Evolutionary conservation across 75 land plant genomes (phyloP).

Genomic region (Isoetes taiwanensis): DNA sequence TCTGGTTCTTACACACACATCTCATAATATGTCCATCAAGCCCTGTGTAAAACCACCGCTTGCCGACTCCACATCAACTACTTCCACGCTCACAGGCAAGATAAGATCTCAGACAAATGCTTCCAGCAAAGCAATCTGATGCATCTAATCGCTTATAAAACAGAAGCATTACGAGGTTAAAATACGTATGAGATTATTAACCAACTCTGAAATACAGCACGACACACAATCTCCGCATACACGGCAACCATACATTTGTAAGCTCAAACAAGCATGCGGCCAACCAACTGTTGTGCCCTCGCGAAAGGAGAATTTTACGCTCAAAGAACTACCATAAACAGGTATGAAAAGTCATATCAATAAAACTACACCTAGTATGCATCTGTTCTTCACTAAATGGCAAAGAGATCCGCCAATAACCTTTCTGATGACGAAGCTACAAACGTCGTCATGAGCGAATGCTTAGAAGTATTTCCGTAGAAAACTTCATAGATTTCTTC

Average conservation of each 20-base stretch:
- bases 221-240: constrained; percentile 80
- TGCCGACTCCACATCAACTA: constrained; percentile 80
- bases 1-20: constrained; percentile 90
- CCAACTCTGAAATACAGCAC: too few relatives aligned
- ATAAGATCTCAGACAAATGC: too few relatives aligned
- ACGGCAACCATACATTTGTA: constrained; percentile 97
- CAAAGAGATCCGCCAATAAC: too few relatives aligned
- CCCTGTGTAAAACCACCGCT: constrained; percentile 57
- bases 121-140: too few relatives aligned
- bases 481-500: constrained; percentile 70
- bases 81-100: too few relatives aligned
- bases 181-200: too few relatives aligned
- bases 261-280: constrained; percentile 73
- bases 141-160: too few relatives aligned
- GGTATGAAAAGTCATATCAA: too few relatives aligned
- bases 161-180: too few relatives aligned
- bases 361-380: too few relatives aligned
- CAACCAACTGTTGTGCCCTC: constrained; percentile 52
- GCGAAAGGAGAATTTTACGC: constrained; percentile 63
- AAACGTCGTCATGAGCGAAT: constrained; percentile 93
- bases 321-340: constrained; percentile 78
- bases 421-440: constrained; percentile 20
- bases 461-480: constrained; percentile 71
- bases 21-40: constrained; percentile 89
- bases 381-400: too few relatives aligned